A percentile compares a stretch with the other conserved stretches of the same genome.
These are phyloP conservation scores for Colletotrichum lini DNA, from an alignment of 2,329 filamentous ascomycete species.

Conservation along the genomic window DNA sequence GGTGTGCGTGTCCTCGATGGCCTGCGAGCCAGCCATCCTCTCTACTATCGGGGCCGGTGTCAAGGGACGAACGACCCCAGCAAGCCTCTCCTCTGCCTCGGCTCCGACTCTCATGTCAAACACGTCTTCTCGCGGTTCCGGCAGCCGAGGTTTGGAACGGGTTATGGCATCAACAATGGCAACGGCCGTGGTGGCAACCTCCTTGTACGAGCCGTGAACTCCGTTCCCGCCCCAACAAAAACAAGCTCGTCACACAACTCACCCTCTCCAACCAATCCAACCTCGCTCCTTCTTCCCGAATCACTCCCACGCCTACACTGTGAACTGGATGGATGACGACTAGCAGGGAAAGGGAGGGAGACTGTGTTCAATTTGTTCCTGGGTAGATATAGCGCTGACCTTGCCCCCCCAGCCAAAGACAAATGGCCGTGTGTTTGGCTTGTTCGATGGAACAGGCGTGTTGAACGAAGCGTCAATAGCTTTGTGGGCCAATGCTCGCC, in stretches of 20 bases:
- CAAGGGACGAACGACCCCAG: constrained; percentile 10
- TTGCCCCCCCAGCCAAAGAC: not conserved
- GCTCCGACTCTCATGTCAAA: not conserved
- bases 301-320: not conserved
- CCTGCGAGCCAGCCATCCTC: not conserved
- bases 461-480: constrained; percentile 13
- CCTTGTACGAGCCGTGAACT: not conserved
- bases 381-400: not conserved
- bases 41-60: not conserved
- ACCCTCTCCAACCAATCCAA: constrained; percentile 12
- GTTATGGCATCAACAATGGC: not conserved
- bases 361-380: not conserved
- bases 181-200: not conserved
- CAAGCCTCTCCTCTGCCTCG: constrained; percentile 3
- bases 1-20: not conserved
- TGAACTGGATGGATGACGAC: not conserved
- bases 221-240: constrained; percentile 28
- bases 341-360: not conserved
- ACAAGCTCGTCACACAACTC: not conserved
- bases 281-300: not conserved
- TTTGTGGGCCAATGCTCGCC: not conserved
- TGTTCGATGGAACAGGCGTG: not conserved
- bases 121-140: not conserved
- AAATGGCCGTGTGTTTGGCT: not conserved
- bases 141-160: not conserved